Evolutionary conservation across 2,329 filamentous ascomycete species (phyloP).

Genomic region (Clarireedia hainanense): DNA sequence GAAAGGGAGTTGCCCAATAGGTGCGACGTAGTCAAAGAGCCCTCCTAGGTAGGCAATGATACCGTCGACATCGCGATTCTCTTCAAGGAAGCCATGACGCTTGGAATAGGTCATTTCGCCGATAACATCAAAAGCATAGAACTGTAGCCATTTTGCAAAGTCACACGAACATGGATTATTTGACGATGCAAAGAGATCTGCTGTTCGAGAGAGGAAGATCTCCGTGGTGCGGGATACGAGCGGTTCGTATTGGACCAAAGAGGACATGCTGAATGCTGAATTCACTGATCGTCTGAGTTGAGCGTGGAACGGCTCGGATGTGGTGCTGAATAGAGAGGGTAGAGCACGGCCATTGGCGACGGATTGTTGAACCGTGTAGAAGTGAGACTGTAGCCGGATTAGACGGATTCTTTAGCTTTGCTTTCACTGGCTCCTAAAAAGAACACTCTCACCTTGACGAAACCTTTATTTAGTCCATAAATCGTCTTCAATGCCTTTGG

Average conservation of each 20-base stretch:
- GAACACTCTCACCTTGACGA: constrained; percentile 53
- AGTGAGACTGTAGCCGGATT: constrained; percentile 51
- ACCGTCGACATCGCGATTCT: constrained; percentile 66
- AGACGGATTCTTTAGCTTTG: not conserved
- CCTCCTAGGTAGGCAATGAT: constrained; percentile 58
- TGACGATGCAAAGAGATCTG: constrained; percentile 41
- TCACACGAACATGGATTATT: constrained; percentile 38
- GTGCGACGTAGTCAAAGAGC: constrained; percentile 64
- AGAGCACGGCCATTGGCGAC: constrained; percentile 60
- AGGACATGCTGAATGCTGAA: constrained; percentile 69
- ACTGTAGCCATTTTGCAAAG: constrained; percentile 68
- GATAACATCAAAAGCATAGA: constrained; percentile 76
- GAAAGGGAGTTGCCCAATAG: constrained; percentile 67
- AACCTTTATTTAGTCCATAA: constrained; percentile 76
- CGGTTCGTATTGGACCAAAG: constrained; percentile 70
- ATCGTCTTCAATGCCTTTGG: constrained; percentile 67
- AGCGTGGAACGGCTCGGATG: constrained; percentile 67
- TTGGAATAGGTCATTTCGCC: constrained; percentile 71
- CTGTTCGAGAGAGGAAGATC: constrained; percentile 59
- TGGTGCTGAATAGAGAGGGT: constrained; percentile 68
- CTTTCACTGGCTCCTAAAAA: not conserved
- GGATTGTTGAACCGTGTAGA: constrained; percentile 72
- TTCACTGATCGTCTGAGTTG: constrained; percentile 70
- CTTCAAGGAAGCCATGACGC: constrained; percentile 66
- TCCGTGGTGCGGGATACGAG: constrained; percentile 69